phyloP scores from a whole-genome alignment of 106 monocot genomes.

The Dioscorea zingiberensis region DNA sequence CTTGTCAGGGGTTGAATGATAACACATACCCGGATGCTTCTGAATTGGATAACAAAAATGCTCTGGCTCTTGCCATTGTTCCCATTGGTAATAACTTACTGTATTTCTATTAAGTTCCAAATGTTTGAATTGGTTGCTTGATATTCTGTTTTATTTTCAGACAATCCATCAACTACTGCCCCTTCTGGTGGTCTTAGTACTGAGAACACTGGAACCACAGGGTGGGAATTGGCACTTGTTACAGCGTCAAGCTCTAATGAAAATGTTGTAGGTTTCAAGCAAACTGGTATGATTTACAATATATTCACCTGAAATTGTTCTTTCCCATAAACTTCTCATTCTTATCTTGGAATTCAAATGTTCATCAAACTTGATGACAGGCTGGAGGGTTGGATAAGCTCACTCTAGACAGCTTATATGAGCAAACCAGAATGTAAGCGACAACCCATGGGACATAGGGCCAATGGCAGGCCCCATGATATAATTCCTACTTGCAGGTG shows the following conservation, averaged over 20 bases:
- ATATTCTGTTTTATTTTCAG: slow-evolving; percentile 21
- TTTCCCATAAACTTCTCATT: no score
- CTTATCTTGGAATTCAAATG: no score
- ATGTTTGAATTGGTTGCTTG: neutral
- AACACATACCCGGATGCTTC: slow-evolving; percentile 31
- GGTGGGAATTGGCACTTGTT: slow-evolving; percentile 94
- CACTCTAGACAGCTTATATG: slow-evolving; percentile 86
- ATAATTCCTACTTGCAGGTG: no score
- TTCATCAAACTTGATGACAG: slow-evolving; percentile 31
- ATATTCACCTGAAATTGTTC: no score
- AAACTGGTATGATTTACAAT: slow-evolving; percentile 50
- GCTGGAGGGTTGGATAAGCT: slow-evolving; percentile 88
- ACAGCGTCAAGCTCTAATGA: slow-evolving; percentile 84
- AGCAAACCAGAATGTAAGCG: slow-evolving; percentile 59
- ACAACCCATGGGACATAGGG: slow-evolving; percentile 82
- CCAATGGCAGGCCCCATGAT: slow-evolving; percentile 25
- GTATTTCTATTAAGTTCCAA: no score
- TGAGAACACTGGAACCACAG: slow-evolving; percentile 38
- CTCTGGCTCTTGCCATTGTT: slow-evolving; percentile 88
- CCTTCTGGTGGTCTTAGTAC: slow-evolving; percentile 15
- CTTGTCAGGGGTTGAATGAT: slow-evolving; percentile 47
- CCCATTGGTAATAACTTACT: slow-evolving; percentile 63
- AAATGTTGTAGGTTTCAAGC: slow-evolving; percentile 48
- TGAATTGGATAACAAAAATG: slow-evolving; percentile 78
- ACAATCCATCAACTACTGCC: slow-evolving; percentile 37